phyloP scores from a whole-genome alignment of 192 early-diverging fungal genomes.

The Martensiomyces pterosporus region DNA sequence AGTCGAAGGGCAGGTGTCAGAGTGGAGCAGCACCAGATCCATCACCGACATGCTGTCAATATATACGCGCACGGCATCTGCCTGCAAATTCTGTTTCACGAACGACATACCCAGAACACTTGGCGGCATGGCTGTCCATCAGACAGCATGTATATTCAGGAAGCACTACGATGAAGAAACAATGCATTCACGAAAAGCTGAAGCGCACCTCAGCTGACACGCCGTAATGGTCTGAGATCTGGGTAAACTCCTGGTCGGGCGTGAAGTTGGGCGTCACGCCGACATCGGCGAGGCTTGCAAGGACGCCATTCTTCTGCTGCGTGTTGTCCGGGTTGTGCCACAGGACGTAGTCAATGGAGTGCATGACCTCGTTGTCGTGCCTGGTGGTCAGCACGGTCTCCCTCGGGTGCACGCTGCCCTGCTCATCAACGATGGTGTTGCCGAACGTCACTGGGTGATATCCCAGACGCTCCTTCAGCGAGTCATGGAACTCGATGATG shows the following conservation, averaged over 20 bases:
- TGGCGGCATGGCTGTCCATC: no score
- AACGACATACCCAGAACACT: no score
- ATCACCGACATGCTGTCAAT: no score
- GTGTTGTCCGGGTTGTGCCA: constrained; percentile 43
- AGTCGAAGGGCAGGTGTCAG: no score
- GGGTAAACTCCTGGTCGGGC: constrained; percentile 30
- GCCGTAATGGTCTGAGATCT: constrained; percentile 55
- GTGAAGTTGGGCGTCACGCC: constrained; percentile 45
- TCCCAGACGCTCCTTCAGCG: constrained; percentile 55
- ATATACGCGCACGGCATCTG: no score
- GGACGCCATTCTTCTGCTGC: constrained; percentile 5
- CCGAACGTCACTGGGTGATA: constrained; percentile 80
- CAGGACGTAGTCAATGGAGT: constrained; percentile 53
- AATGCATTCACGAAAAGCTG: background rate
- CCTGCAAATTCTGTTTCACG: no score
- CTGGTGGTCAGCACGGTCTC: constrained; percentile 60
- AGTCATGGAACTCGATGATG: constrained; percentile 48
- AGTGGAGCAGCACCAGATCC: no score
- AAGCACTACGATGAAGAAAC: no score
- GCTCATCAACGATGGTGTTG: constrained; percentile 52
- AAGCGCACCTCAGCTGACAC: constrained; percentile 29
- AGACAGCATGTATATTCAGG: no score
- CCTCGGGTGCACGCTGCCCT: constrained; percentile 49
- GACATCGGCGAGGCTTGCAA: constrained; percentile 25
- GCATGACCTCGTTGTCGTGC: constrained; percentile 48